A percentile compares a stretch with the other conserved stretches of the same genome.
Evolutionary conservation across 257 asterid genomes (phyloP).

Genomic region (Nicotiana undulata): DNA sequence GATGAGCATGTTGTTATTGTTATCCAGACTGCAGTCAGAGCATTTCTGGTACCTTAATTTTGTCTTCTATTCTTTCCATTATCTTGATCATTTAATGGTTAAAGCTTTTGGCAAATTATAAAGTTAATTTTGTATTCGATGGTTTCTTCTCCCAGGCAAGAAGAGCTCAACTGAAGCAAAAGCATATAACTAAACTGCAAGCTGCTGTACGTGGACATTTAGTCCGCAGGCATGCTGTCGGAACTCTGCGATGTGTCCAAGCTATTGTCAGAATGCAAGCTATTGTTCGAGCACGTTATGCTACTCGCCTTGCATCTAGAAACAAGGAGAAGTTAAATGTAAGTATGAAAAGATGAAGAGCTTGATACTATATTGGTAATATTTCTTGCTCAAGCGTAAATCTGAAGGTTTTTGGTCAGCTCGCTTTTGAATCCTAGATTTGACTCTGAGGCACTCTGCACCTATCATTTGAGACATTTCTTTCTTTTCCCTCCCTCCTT

Average conservation of each 20-base stretch:
- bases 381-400: conserved; percentile 2
- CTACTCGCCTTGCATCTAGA: conserved; percentile 23
- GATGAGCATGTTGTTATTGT: conserved; percentile 51
- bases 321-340: conserved; percentile 21
- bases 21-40: conserved; percentile 73
- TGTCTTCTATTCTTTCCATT: neutral
- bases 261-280: conserved; percentile 87
- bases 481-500: neutral
- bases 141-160: conserved; percentile 52
- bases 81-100: neutral
- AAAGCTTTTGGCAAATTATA: neutral
- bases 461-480: neutral
- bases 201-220: conserved; percentile 95
- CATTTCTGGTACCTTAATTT: conserved; percentile 47
- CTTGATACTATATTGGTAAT: conserved; percentile 11
- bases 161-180: conserved; percentile 43
- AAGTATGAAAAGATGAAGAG: conserved; percentile 25
- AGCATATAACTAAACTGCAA: conserved; percentile 64
- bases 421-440: neutral
- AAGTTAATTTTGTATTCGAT: neutral
- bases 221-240: conserved; percentile 80
- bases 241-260: conserved; percentile 88
- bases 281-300: conserved; percentile 71
- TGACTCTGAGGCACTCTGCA: neutral
- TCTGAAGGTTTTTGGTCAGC: neutral